Evolutionary conservation across 768 basidiomycete species (phyloP).

Genomic region (Pleurotus salmoneostramineus): DNA sequence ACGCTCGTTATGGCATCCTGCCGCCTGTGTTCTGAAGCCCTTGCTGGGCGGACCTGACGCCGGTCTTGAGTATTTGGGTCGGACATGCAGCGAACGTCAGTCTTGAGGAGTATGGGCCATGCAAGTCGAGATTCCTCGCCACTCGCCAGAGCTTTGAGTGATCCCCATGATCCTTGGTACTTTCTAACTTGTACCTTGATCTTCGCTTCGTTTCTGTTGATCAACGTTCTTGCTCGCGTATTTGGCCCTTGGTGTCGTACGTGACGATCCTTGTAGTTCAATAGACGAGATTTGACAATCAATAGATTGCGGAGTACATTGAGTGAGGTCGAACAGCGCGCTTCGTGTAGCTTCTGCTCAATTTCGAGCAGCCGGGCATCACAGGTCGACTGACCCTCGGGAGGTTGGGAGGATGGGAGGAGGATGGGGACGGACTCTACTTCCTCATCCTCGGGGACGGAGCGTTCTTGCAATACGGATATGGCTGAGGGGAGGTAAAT

Average conservation of each 20-base stretch:
- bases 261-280: not conserved
- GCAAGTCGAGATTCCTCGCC: not conserved
- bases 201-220: slow-evolving; percentile 4
- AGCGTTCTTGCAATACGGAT: not conserved
- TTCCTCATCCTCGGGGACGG: not conserved
- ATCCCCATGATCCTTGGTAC: not conserved
- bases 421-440: not conserved
- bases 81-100: not conserved
- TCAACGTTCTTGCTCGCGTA: slow-evolving; percentile 2
- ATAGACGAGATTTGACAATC: not conserved
- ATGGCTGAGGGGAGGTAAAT: not conserved
- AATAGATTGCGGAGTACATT: not conserved
- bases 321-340: not conserved
- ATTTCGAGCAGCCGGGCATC: not conserved
- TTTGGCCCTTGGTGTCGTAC: not conserved
- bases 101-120: not conserved
- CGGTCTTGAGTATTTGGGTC: not conserved
- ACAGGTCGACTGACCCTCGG: not conserved
- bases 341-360: not conserved
- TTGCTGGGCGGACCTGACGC: not conserved
- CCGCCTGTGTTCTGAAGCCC: not conserved
- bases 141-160: not conserved
- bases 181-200: not conserved
- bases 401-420: not conserved
- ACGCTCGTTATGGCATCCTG: not conserved